Evolutionary conservation across 257 asterid genomes (phyloP), one percentile per base, ranked within the genome.

Genomic region (Ligustrum vulgare): DNA sequence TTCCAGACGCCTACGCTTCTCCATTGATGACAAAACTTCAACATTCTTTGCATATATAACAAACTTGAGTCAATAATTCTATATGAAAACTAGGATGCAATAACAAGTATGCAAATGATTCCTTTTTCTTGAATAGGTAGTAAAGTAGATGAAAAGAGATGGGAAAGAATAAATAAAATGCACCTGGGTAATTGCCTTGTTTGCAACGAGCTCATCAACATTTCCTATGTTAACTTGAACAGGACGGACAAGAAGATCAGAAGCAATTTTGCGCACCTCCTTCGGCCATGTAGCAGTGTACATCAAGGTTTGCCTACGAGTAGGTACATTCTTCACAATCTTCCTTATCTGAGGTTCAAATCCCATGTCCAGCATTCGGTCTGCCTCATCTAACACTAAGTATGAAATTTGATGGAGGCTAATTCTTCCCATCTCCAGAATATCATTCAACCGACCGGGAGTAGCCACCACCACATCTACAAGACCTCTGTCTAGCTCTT

Each of bases 341-440:
- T 95, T 95, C 89, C 98, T 89, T 75, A 93, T 95, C 85, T 95
- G 99, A 79, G 99, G 99, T 87, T 95, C 99, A 68, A 95, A 95
- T 12, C 99, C 99, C 98, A 95, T 95, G 91, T 95, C 99, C 83
- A 95, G 88, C 99, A 95, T 95, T 66, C 99, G 89, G 78, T 95
- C 99, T 11, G 99, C 99, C 87, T 95, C 98, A 66, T 95, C 99
- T 31, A 95, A 84, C 81, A 95, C 99, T 96, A 95, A 83, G 80
- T 90, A 95, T 31, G 99, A 90, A 75, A 95, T 91, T 81, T 95
- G 99, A 62, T 86, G 82, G 77, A 95, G 97, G 82, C 90, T 93
- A 78, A 93, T 71, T 81, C 97, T 90, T 85, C 90, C 80, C 95
- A 91, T 93, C 89, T 95, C 98, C 84, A 95, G 82, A 82, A 95